These are phyloP conservation scores for Cokeromyces recurvatus DNA, from an alignment of 371 early-diverging fungal species.

Conservation along the genomic window DNA sequence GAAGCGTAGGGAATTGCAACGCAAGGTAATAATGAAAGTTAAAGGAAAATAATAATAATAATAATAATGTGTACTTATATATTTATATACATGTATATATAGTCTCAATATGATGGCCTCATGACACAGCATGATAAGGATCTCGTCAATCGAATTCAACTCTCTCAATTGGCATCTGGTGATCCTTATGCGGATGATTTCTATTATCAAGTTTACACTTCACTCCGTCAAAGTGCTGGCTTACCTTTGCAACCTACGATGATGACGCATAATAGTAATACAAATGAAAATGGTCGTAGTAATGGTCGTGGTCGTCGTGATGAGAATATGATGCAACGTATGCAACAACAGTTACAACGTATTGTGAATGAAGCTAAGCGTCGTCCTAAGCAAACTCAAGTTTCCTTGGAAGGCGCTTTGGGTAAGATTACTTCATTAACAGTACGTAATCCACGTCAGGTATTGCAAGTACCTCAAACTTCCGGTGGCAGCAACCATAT, in stretches of 20 bases:
- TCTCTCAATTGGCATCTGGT: conserved; percentile 87
- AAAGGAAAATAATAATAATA: background rate
- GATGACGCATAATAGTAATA: background rate
- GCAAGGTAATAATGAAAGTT: conserved; percentile 25
- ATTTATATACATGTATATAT: background rate
- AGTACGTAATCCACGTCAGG: conserved; percentile 83
- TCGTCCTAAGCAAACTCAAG: conserved; percentile 76
- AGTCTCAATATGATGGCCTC: conserved; percentile 78
- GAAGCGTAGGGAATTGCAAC: conserved; percentile 40
- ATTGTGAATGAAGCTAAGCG: conserved; percentile 88
- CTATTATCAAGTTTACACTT: conserved; percentile 87
- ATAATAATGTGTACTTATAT: background rate
- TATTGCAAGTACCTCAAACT: conserved; percentile 55
- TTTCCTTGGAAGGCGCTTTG: conserved; percentile 91
- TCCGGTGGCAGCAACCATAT: background rate
- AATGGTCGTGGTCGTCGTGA: conserved; percentile 29
- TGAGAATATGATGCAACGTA: conserved; percentile 61
- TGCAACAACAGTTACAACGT: conserved; percentile 92
- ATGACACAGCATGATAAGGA: conserved; percentile 95
- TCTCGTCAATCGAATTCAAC: conserved; percentile 85
- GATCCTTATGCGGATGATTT: conserved; percentile 91
- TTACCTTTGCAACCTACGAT: conserved; percentile 33
- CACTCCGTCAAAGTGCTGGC: conserved; percentile 61
- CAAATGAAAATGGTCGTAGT: conserved; percentile 18
- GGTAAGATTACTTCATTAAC: conserved; percentile 90